phyloP scores from a whole-genome alignment of 2,329 filamentous ascomycete genomes.

The Fusarium udum region DNA sequence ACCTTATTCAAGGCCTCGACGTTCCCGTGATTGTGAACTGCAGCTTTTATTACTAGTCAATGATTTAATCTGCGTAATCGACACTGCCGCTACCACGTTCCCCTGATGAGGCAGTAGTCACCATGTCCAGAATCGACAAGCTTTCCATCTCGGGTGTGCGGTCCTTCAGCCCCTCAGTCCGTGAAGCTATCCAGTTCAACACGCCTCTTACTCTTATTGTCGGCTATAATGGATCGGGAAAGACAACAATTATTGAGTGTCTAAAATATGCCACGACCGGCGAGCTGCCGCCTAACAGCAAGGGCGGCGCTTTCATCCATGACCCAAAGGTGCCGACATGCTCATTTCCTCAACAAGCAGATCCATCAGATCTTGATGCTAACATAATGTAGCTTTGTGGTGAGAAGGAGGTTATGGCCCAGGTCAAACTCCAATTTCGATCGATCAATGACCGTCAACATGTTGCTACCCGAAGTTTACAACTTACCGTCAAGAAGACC shows the following conservation, averaged over 20 bases:
- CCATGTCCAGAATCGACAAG: constrained; percentile 85
- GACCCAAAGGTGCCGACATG: constrained; percentile 79
- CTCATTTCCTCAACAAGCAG: background rate
- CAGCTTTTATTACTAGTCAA: background rate
- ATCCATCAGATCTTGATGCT: background rate
- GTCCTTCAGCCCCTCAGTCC: constrained; percentile 81
- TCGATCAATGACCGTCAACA: constrained; percentile 81
- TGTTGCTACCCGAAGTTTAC: constrained; percentile 84
- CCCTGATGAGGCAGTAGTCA: constrained; percentile 35
- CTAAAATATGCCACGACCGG: constrained; percentile 98
- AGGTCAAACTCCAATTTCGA: constrained; percentile 89
- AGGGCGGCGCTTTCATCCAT: constrained; percentile 92
- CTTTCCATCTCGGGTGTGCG: constrained; percentile 84
- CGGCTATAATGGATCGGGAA: constrained; percentile 95
- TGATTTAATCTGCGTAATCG: background rate
- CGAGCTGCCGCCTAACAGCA: constrained; percentile 90
- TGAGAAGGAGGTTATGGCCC: constrained; percentile 88
- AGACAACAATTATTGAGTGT: constrained; percentile 98
- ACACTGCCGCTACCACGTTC: background rate
- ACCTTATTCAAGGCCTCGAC: background rate
- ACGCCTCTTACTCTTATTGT: constrained; percentile 95
- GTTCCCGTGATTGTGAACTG: background rate
- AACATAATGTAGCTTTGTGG: constrained; percentile 67
- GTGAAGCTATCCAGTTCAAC: constrained; percentile 86
- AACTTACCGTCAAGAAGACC: constrained; percentile 86